Percentiles rank a stretch among this genome's conserved stretches.
These are phyloP conservation scores for Puccinia triticina DNA, from an alignment of 1,284 basidiomycete species.

Conservation along the genomic window DNA sequence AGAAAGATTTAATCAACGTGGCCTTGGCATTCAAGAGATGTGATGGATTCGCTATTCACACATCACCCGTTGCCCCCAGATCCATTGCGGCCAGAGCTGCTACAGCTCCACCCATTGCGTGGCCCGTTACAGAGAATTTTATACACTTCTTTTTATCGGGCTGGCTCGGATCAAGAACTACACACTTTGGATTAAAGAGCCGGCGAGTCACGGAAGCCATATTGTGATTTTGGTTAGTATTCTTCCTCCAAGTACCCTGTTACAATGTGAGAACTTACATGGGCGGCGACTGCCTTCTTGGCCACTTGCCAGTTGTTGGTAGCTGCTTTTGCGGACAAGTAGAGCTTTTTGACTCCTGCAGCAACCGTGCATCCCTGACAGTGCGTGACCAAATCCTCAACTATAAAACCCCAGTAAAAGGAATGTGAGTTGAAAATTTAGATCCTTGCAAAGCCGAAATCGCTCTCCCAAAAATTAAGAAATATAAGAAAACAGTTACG, in stretches of 20 bases:
- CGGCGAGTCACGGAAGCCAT: no score
- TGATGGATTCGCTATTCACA: slow-evolving; percentile 16
- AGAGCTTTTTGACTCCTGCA: slow-evolving; percentile 51
- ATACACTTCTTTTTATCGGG: neutral
- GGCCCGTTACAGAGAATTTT: slow-evolving; percentile 48
- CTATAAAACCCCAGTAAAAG: slow-evolving; percentile 24
- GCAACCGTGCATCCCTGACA: slow-evolving; percentile 53
- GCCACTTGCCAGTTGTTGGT: slow-evolving; percentile 54
- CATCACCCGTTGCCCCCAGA: slow-evolving; percentile 24
- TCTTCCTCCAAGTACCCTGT: no score
- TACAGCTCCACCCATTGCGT: slow-evolving; percentile 52
- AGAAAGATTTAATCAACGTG: no score
- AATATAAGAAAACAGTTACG: neutral
- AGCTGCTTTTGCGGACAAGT: slow-evolving; percentile 52
- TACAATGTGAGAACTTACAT: slow-evolving; percentile 3
- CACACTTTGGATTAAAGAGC: no score
- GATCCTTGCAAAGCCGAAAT: neutral
- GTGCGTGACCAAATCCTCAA: slow-evolving; percentile 51
- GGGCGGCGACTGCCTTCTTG: slow-evolving; percentile 45
- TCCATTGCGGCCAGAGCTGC: slow-evolving; percentile 53
- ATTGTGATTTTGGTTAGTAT: no score
- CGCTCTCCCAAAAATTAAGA: neutral
- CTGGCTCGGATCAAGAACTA: no score
- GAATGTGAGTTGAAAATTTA: neutral
- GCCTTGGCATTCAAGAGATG: neutral